A percentile compares a stretch with the other conserved stretches of the same genome.
phyloP scores from a whole-genome alignment of 352 stramenopile genomes.

The Phytophthora melonis region DNA sequence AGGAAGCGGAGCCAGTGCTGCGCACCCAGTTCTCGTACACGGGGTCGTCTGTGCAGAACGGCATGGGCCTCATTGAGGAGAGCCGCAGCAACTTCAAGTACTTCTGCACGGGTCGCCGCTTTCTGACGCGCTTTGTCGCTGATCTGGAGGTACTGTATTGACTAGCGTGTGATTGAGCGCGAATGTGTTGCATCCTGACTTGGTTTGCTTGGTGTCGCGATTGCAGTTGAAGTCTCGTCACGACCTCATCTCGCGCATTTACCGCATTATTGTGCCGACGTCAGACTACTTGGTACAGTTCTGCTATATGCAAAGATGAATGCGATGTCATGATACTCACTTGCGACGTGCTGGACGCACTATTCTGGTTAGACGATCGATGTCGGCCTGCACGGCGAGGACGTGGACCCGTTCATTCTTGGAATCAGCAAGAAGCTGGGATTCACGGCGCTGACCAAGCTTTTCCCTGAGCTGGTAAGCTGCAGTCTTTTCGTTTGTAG shows the following conservation, averaged over 20 bases:
- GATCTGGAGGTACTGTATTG: slow-evolving; percentile 61
- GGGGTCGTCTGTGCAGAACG: slow-evolving; percentile 61
- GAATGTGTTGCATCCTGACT: background rate
- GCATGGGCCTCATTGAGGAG: slow-evolving; percentile 74
- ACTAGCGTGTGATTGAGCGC: background rate
- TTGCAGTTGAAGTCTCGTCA: slow-evolving; percentile 61
- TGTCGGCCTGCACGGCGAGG: slow-evolving; percentile 62
- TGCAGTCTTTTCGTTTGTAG: background rate
- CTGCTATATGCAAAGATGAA: background rate
- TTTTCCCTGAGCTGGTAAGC: slow-evolving; percentile 75
- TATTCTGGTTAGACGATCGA: slow-evolving; percentile 63
- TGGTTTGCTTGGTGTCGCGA: background rate
- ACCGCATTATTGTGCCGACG: slow-evolving; percentile 51
- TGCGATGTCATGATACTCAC: background rate
- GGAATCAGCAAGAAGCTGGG: slow-evolving; percentile 77
- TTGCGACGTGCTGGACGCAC: background rate
- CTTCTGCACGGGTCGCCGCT: slow-evolving; percentile 84
- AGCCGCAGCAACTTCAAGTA: slow-evolving; percentile 87
- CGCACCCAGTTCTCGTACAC: slow-evolving; percentile 83
- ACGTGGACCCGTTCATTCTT: slow-evolving; percentile 80
- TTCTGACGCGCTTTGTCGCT: slow-evolving; percentile 75
- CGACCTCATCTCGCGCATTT: slow-evolving; percentile 71
- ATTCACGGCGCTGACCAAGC: slow-evolving; percentile 74
- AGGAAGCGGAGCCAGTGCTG: slow-evolving; percentile 70
- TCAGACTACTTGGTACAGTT: slow-evolving; percentile 61